These are phyloP conservation scores for Azolla pinnata DNA, from an alignment of 75 land plant species.

Conservation along the genomic window DNA sequence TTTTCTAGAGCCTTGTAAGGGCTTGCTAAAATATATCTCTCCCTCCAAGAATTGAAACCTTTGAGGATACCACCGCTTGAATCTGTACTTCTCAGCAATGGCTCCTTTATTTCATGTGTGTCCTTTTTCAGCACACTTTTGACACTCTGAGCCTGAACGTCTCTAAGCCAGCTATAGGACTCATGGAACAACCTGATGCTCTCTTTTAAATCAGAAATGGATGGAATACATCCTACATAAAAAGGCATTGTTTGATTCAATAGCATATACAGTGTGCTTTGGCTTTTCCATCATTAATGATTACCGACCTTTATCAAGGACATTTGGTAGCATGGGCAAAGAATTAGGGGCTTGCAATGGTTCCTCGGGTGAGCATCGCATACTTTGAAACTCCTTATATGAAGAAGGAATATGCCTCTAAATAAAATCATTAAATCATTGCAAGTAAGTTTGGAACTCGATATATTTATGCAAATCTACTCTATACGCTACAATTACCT, in stretches of 20 bases:
- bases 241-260: not conserved
- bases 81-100: not conserved
- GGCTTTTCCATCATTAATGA: not conserved
- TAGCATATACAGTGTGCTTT: not conserved
- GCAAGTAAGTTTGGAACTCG: not conserved
- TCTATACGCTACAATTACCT: constrained; percentile 44
- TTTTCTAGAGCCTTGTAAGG: constrained; percentile 15
- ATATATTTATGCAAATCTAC: no score
- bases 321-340: constrained; percentile 31
- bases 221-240: not conserved
- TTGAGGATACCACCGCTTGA: not conserved
- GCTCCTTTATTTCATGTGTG: not conserved
- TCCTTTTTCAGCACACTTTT: not conserved
- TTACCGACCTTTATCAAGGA: constrained; percentile 41
- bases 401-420: constrained; percentile 28
- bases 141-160: not conserved
- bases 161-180: not conserved
- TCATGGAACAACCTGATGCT: not conserved
- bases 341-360: constrained; percentile 37
- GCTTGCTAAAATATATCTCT: constrained; percentile 24
- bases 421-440: not conserved
- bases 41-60: constrained; percentile 9
- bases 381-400: constrained; percentile 43
- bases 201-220: not conserved
- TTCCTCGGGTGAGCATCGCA: constrained; percentile 24